Conservation (phyloP, 202 grass and related monocot species). For the Zoysia matrella region DNA sequence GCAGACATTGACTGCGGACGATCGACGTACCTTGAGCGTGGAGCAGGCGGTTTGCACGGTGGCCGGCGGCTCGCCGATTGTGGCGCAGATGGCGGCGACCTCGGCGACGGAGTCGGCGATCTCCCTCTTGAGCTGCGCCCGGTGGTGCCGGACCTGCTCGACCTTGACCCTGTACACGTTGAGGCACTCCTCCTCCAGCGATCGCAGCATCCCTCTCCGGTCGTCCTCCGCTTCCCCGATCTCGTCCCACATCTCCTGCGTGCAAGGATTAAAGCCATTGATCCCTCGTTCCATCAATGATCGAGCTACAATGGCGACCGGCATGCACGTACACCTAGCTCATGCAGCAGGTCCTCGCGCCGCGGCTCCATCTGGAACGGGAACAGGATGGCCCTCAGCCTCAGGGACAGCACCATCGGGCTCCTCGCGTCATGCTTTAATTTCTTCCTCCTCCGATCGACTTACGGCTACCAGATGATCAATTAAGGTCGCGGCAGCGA, state of each 20-base stretch:
- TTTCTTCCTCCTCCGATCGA: not conserved
- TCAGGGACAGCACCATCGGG: constrained; percentile 39
- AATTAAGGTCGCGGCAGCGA: not conserved
- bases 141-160: constrained; percentile 58
- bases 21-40: constrained; percentile 21
- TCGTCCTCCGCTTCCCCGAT: constrained; percentile 72
- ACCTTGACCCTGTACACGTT: constrained; percentile 67
- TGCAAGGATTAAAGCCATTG: too few relatives aligned
- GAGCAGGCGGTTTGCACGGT: constrained; percentile 39
- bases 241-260: constrained; percentile 84
- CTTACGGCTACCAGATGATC: too few relatives aligned
- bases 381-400: constrained; percentile 35
- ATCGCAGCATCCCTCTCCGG: constrained; percentile 54
- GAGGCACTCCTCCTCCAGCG: constrained; percentile 79
- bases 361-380: constrained; percentile 43
- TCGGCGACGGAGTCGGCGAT: constrained; percentile 66
- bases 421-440: constrained; percentile 24
- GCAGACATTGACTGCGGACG: too few relatives aligned
- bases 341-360: constrained; percentile 44
- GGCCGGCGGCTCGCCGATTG: constrained; percentile 55
- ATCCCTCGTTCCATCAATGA: too few relatives aligned
- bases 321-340: constrained; percentile 30
- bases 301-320: too few relatives aligned
- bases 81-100: constrained; percentile 66
- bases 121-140: constrained; percentile 58